These are phyloP conservation scores for Penicillium coffeae DNA, from an alignment of 495 filamentous ascomycete genomes.

Conservation along the genomic window DNA sequence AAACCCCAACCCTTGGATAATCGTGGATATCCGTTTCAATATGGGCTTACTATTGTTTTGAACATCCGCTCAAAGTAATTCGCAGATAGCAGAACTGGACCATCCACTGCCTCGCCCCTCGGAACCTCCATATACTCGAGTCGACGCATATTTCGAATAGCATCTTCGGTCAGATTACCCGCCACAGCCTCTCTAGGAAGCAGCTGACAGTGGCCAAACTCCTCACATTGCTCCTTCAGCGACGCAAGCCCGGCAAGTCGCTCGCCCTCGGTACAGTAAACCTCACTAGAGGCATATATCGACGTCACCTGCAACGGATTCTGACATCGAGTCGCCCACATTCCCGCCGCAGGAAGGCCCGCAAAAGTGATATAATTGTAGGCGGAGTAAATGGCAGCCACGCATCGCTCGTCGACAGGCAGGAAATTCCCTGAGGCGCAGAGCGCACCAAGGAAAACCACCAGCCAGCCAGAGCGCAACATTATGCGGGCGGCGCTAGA, in stretches of 20 bases:
- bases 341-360: constrained; percentile 17
- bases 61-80: constrained; percentile 30
- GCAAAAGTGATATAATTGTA: constrained; percentile 37
- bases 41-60: constrained; percentile 29
- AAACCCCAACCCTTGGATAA: not conserved
- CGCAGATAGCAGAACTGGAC: constrained; percentile 28
- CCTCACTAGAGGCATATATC: constrained; percentile 35
- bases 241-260: constrained; percentile 22
- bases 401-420: constrained; percentile 32
- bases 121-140: constrained; percentile 31
- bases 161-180: constrained; percentile 36
- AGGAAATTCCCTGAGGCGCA: constrained; percentile 10
- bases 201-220: constrained; percentile 23
- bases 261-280: constrained; percentile 30
- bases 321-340: constrained; percentile 32
- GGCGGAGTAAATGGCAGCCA: constrained; percentile 33
- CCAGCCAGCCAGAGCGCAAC: constrained; percentile 15
- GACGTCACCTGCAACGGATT: constrained; percentile 34
- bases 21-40: not conserved
- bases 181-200: constrained; percentile 30
- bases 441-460: constrained; percentile 4
- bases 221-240: constrained; percentile 24
- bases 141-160: constrained; percentile 27
- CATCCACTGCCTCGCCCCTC: constrained; percentile 10
- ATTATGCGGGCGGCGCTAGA: constrained; percentile 1